These are phyloP conservation scores for Candida ipomoeae DNA, from an alignment of 805 yeast species.

Conservation along the genomic window DNA sequence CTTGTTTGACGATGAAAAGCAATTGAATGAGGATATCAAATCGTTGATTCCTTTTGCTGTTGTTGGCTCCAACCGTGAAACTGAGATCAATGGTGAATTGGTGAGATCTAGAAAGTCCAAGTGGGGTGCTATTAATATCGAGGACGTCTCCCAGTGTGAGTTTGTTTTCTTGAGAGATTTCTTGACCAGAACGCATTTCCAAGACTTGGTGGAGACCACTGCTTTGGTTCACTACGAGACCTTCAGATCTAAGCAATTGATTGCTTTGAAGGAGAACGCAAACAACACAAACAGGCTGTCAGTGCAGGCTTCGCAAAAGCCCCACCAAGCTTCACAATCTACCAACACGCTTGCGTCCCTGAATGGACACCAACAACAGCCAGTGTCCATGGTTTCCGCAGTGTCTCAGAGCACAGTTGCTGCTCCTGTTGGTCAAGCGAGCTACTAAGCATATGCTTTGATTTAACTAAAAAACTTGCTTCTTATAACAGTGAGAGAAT, in stretches of 20 bases:
- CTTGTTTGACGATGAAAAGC: conserved; percentile 66
- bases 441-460: not conserved
- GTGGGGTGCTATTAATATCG: conserved; percentile 93
- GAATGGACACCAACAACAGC: conserved; percentile 5
- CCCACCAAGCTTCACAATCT: conserved; percentile 5
- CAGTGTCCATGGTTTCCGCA: conserved; percentile 17
- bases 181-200: conserved; percentile 90
- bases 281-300: conserved; percentile 41
- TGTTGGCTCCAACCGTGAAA: conserved; percentile 81
- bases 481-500: not conserved
- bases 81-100: conserved; percentile 69
- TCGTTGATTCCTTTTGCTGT: conserved; percentile 86
- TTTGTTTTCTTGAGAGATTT: conserved; percentile 92
- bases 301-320: conserved; percentile 11
- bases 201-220: conserved; percentile 93
- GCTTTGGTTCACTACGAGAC: conserved; percentile 83
- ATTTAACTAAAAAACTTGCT: conserved; percentile 1
- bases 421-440: conserved; percentile 4
- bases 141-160: conserved; percentile 93
- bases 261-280: conserved; percentile 91
- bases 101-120: conserved; percentile 89
- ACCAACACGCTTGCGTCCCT: conserved; percentile 6
- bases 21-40: conserved; percentile 69
- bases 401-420: conserved; percentile 17
- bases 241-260: conserved; percentile 89